Conservation (phyloP, 345 rosid genomes). For the Eucalyptus curtisii region DNA sequence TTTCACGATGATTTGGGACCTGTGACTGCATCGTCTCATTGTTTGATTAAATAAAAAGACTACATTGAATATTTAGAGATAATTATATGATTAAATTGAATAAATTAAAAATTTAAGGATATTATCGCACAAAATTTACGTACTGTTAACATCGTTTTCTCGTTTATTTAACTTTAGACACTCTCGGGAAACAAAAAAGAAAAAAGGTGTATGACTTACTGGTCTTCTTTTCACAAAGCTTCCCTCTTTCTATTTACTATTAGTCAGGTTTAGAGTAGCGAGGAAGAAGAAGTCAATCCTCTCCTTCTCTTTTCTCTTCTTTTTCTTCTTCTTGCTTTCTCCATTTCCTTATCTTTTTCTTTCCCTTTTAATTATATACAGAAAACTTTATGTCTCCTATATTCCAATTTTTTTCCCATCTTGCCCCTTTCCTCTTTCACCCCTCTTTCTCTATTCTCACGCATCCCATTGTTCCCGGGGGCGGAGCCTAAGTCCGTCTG, state of each 20-base stretch:
- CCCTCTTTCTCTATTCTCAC: neutral
- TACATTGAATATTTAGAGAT: no score
- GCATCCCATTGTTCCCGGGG: neutral
- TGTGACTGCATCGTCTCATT: accelerated
- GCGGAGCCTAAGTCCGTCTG: neutral
- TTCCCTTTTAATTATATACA: no score
- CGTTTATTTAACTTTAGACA: neutral
- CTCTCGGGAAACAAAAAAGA: neutral
- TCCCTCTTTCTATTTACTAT: neutral
- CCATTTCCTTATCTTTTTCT: neutral
- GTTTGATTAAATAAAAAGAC: neutral
- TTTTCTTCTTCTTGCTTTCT: neutral
- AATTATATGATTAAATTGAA: no score
- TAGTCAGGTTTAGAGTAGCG: neutral
- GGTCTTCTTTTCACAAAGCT: neutral
- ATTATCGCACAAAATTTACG: no score
- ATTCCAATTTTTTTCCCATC: neutral
- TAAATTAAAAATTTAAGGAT: no score
- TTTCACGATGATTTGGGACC: accelerated
- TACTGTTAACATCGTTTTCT: no score
- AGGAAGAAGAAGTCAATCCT: neutral
- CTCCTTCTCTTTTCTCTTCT: no score
- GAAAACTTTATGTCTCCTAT: neutral
- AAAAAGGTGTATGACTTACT: neutral
- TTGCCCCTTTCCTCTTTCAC: no score